Conservation (phyloP, 345 rosid genomes). For the Euphorbia peplus region DNA sequence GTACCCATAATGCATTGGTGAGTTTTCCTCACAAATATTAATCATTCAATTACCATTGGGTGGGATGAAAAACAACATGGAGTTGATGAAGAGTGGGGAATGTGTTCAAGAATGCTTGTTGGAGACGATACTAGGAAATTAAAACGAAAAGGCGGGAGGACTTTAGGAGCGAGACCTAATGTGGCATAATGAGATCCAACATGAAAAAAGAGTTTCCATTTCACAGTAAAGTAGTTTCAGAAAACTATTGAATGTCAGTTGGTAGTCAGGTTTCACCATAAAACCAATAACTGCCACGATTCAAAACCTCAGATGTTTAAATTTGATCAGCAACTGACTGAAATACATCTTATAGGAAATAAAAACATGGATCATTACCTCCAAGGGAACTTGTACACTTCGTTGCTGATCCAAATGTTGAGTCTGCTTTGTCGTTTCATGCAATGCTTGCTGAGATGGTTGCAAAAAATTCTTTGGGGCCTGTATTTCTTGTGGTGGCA, state of each 20-base stretch:
- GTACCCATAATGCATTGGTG: not conserved
- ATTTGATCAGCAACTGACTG: not conserved
- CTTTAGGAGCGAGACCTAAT: not conserved
- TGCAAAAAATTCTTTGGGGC: constrained; percentile 42
- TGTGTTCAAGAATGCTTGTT: not conserved
- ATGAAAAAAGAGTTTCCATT: not conserved
- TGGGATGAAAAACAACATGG: not conserved
- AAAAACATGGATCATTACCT: constrained; percentile 33
- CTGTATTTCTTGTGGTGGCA: constrained; percentile 34
- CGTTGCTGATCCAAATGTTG: constrained; percentile 42
- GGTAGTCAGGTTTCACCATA: too few relatives aligned
- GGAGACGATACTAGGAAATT: not conserved
- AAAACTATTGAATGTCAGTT: too few relatives aligned
- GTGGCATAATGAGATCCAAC: not conserved
- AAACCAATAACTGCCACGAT: not conserved
- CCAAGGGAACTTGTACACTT: constrained; percentile 32
- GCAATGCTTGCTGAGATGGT: constrained; percentile 34
- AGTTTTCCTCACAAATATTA: not conserved
- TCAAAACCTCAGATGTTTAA: not conserved
- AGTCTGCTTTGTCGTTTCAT: constrained; percentile 40
- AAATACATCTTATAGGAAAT: not conserved
- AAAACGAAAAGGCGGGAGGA: not conserved
- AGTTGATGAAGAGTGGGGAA: not conserved
- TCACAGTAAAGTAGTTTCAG: not conserved
- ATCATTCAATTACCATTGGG: not conserved